A percentile compares a stretch with the other conserved stretches of the same genome.
Conservation (phyloP, 1,284 basidiomycete genomes). For the Ceratobasidium sp. region DNA sequence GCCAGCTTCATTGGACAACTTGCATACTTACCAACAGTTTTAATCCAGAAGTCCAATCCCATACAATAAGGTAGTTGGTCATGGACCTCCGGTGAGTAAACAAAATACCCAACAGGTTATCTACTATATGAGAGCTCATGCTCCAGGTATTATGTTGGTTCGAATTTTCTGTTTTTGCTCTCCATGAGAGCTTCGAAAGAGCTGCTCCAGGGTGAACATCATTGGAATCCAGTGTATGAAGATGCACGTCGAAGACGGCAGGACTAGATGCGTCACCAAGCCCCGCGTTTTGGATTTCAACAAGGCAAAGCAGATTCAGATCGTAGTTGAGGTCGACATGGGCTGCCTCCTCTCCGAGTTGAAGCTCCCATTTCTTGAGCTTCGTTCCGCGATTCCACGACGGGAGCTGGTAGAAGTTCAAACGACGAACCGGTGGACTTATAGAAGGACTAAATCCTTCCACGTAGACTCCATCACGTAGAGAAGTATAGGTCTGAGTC, state of each 20-base stretch:
- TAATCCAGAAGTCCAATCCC: conserved; percentile 28
- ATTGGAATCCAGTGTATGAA: conserved; percentile 21
- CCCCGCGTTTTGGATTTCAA: neutral
- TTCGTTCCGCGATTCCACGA: conserved; percentile 20
- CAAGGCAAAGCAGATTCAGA: conserved; percentile 17
- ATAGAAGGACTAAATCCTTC: neutral
- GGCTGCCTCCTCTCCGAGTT: conserved; percentile 12
- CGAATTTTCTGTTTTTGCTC: too few relatives aligned
- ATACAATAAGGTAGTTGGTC: neutral
- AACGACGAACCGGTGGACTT: neutral
- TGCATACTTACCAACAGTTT: conserved; percentile 2
- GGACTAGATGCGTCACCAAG: neutral
- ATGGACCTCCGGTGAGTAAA: neutral
- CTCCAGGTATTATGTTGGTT: neutral
- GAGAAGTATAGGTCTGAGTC: neutral
- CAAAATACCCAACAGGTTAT: neutral
- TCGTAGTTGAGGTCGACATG: conserved; percentile 15
- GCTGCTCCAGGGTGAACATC: conserved; percentile 23
- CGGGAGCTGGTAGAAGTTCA: conserved; percentile 22
- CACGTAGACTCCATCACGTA: conserved; percentile 19
- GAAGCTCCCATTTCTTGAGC: conserved; percentile 8
- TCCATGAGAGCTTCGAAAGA: neutral
- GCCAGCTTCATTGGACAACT: too few relatives aligned
- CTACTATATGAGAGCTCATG: conserved; percentile 9
- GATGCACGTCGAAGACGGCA: neutral